Conservation (phyloP, 164 flowering plant species). For the Umbilicus rupestris region DNA sequence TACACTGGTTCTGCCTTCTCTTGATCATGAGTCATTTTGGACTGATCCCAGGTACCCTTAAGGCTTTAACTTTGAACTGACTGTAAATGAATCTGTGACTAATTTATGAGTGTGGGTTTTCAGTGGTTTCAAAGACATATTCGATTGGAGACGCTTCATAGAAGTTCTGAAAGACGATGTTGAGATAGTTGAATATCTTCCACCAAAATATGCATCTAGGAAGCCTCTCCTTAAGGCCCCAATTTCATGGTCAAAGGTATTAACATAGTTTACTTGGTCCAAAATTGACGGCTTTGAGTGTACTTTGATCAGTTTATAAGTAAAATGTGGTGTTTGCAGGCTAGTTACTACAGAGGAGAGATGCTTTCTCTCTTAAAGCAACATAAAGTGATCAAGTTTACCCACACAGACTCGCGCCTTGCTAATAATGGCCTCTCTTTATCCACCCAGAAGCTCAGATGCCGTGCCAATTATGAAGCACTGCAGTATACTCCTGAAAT, state of each 20-base stretch:
- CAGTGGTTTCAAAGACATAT: conserved; percentile 54
- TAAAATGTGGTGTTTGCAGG: conserved; percentile 16
- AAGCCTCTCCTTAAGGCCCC: conserved; percentile 25
- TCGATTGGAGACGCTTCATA: conserved; percentile 30
- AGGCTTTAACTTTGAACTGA: background rate
- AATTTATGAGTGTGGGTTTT: background rate
- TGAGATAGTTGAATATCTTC: conserved; percentile 27
- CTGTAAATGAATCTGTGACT: background rate
- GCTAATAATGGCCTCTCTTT: conserved; percentile 25
- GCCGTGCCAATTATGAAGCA: conserved; percentile 35
- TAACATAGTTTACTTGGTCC: background rate
- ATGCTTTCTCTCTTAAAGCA: conserved; percentile 16
- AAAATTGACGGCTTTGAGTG: background rate
- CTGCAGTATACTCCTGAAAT: conserved; percentile 20
- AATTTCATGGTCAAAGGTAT: conserved; percentile 45
- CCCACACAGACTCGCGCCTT: conserved; percentile 32
- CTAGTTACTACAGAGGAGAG: conserved; percentile 25
- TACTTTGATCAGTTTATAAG: background rate
- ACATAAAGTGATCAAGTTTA: conserved; percentile 30
- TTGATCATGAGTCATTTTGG: conserved; percentile 51
- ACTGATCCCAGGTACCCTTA: conserved; percentile 39
- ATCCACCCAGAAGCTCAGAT: conserved; percentile 29
- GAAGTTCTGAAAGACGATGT: conserved; percentile 30
- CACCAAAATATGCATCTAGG: conserved; percentile 15
- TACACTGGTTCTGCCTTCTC: conserved; percentile 32